Evolutionary conservation across 176 grass and related monocot genomes (phyloP).

Genomic region (Bromus sterilis): DNA sequence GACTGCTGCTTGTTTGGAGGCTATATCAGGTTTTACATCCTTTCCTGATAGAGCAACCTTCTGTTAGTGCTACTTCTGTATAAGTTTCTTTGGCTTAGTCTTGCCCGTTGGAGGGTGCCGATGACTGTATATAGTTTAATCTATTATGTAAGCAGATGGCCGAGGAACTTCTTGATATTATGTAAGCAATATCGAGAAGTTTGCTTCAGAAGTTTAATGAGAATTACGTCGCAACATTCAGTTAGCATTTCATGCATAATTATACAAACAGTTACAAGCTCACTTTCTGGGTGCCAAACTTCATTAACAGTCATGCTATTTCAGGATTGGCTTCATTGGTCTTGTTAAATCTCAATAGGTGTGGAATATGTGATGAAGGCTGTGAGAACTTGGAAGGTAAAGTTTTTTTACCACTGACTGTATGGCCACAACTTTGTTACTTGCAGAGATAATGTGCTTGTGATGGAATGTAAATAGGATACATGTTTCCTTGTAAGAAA

Average conservation of each 20-base stretch:
- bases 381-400: slow-evolving; percentile 80
- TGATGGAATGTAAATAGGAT: neutral
- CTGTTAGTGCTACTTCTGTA: neutral
- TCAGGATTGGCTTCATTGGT: slow-evolving; percentile 64
- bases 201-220: neutral
- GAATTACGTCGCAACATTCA: neutral
- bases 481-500: neutral
- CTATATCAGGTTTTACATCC: slow-evolving; percentile 70
- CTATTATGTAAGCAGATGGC: neutral
- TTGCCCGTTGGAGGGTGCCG: neutral
- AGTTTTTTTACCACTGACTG: too few relatives aligned
- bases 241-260: neutral
- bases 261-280: neutral
- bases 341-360: slow-evolving; percentile 74
- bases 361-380: slow-evolving; percentile 72
- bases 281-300: neutral
- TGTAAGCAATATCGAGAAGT: neutral
- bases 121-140: neutral
- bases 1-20: slow-evolving; percentile 82
- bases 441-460: neutral
- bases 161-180: too few relatives aligned
- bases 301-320: slow-evolving; percentile 25
- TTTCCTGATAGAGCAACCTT: neutral
- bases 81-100: neutral
- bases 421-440: neutral